Evolutionary conservation across 192 early-diverging fungal genomes (phyloP), one percentile per base, ranked within the genome.

Genomic region (Tieghemiomyces parasiticus): DNA sequence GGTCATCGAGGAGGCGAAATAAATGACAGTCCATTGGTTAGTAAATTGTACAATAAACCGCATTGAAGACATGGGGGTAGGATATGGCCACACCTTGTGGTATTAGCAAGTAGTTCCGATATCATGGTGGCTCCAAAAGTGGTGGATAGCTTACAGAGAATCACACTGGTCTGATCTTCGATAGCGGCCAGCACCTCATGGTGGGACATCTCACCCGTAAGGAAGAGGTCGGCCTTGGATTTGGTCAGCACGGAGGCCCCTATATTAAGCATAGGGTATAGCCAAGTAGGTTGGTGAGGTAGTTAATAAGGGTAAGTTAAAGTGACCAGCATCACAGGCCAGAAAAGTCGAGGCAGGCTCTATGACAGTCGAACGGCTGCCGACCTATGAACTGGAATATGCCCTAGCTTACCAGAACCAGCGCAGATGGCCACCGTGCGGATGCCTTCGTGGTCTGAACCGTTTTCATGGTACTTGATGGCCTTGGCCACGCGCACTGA

Each of bases 121-220:
- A 4, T 46, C 2, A 10, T 22, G 45, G 19, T 22, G 16, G 45
- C 3, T n/a, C 2, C 45, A 2, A 22, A n/a, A 46, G 12, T 46
- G 2, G 16, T 45, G 22, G 35, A 35, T 30, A 59, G 58, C 67
- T 74, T 66, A 68, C 81, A 88, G 58, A 97, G 72, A 35, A 97
- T 78, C 2, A 93, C 89, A 60, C 87, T 89, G 14, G 82, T 88
- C 58, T 79, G 75, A 45, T 81, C 76, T 10, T 80, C 82, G 4
- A 87, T 58, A 14, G 90, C 87, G 28, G 81, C 88, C n/a, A 97
- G 76, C 4, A 93, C 82, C 45, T 92, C 90, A 53, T 97, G 95
- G 63, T 97, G 95, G 16, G 82, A 82, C 84, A 97, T 90, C 76
- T 97, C 95, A 16, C 93, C 95, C 9, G 95, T 92, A 33, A 91